These are phyloP conservation scores for Blastobotrys persicus DNA, from an alignment of 1,139 yeast species.

Conservation along the genomic window DNA sequence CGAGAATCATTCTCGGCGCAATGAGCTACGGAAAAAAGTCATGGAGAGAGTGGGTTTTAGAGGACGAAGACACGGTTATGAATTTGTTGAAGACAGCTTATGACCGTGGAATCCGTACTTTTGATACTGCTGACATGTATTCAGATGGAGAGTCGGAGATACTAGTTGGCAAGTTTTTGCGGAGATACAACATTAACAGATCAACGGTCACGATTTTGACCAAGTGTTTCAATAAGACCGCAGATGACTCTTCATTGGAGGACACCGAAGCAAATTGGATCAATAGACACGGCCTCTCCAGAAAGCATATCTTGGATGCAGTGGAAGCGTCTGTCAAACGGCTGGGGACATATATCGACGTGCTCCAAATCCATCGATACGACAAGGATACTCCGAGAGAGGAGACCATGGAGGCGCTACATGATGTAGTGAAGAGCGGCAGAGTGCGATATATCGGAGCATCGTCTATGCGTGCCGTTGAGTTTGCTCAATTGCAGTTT, in stretches of 20 bases:
- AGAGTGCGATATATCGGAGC: constrained; percentile 58
- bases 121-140: constrained; percentile 52
- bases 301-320: constrained; percentile 53
- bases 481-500: constrained; percentile 50
- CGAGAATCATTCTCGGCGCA: constrained; percentile 55
- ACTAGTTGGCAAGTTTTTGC: constrained; percentile 45
- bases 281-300: constrained; percentile 43
- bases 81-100: constrained; percentile 49
- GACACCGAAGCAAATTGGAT: constrained; percentile 39
- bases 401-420: constrained; percentile 55
- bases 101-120: constrained; percentile 52
- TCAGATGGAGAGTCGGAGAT: constrained; percentile 47
- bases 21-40: constrained; percentile 52
- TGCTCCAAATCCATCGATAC: constrained; percentile 68
- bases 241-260: constrained; percentile 52
- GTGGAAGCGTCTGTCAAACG: constrained; percentile 51
- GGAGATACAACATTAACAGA: constrained; percentile 45
- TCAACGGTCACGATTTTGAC: constrained; percentile 49
- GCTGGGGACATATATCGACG: constrained; percentile 68
- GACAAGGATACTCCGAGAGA: constrained; percentile 47
- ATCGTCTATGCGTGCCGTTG: constrained; percentile 46
- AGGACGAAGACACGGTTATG: constrained; percentile 43
- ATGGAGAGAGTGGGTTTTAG: constrained; percentile 52
- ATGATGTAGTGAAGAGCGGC: constrained; percentile 51
- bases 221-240: constrained; percentile 39